phyloP scores from a whole-genome alignment of 257 asterid genomes.

The Craterostigma plantagineum region DNA sequence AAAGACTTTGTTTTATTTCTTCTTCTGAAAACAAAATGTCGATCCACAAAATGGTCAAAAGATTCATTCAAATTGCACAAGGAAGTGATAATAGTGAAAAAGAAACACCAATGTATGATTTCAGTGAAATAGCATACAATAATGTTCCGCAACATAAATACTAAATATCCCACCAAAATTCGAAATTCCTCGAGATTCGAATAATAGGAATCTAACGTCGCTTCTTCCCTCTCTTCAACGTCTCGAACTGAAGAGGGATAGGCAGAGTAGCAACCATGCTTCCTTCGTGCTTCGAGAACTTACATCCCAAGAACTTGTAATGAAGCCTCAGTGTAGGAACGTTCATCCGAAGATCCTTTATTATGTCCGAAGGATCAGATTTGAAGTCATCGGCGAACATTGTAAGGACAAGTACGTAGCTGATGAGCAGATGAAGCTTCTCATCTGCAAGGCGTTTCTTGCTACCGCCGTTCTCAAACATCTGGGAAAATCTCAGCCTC shows the following conservation, averaged over 20 bases:
- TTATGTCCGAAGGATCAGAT: constrained; percentile 47
- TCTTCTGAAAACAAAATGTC: too few species aligned
- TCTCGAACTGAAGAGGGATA: constrained; percentile 43
- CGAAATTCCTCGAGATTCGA: too few species aligned
- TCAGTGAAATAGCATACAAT: too few species aligned
- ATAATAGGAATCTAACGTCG: constrained; percentile 3
- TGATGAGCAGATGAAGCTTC: constrained; percentile 35
- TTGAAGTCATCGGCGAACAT: constrained; percentile 53
- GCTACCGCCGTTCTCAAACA: constrained; percentile 26
- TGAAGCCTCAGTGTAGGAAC: constrained; percentile 21
- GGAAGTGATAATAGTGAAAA: too few species aligned
- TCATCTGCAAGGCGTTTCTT: constrained; percentile 31
- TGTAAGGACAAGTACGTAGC: constrained; percentile 65
- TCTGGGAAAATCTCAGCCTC: constrained; percentile 37
- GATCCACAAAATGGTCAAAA: too few species aligned
- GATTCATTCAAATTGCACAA: too few species aligned
- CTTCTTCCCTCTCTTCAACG: constrained; percentile 20
- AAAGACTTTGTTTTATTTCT: too few species aligned
- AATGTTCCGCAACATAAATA: too few species aligned
- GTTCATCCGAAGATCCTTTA: constrained; percentile 61
- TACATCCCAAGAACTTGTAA: constrained; percentile 65
- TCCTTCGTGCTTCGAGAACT: constrained; percentile 30
- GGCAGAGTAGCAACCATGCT: constrained; percentile 41
- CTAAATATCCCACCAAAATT: too few species aligned
- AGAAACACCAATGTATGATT: too few species aligned